These are phyloP conservation scores for Russula compacta DNA, from an alignment of 768 basidiomycete genomes.

Conservation along the genomic window DNA sequence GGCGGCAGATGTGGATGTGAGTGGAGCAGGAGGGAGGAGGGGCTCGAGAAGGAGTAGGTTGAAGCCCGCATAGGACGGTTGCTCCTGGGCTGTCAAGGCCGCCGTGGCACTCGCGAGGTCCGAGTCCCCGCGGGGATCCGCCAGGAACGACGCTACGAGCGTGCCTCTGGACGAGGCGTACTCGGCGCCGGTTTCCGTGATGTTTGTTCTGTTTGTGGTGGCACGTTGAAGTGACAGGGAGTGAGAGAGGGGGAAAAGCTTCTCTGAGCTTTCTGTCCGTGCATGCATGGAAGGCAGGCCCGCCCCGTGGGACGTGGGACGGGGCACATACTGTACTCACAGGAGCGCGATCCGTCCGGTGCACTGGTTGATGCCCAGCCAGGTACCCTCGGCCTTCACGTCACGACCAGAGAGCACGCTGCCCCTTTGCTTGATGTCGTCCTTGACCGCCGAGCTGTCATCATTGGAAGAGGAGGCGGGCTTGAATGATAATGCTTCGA, in stretches of 20 bases:
- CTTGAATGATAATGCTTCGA: constrained; percentile 26
- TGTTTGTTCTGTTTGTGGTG: constrained; percentile 58
- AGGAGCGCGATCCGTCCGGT: constrained; percentile 60
- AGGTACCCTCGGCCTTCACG: constrained; percentile 64
- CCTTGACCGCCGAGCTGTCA: constrained; percentile 14
- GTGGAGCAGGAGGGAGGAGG: neutral
- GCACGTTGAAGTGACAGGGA: neutral
- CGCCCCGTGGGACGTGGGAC: neutral
- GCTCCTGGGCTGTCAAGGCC: constrained; percentile 34
- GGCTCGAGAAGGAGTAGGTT: constrained; percentile 65
- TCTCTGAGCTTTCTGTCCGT: neutral
- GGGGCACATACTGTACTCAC: constrained; percentile 36
- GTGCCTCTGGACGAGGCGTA: constrained; percentile 57
- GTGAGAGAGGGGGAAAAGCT: constrained; percentile 1
- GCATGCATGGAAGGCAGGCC: constrained; percentile 5
- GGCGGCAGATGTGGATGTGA: neutral
- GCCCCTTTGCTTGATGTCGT: constrained; percentile 20
- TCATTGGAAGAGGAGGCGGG: neutral
- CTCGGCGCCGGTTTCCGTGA: constrained; percentile 52
- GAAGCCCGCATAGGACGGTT: constrained; percentile 66
- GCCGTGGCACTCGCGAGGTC: constrained; percentile 41
- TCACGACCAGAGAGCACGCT: constrained; percentile 69
- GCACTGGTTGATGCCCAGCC: constrained; percentile 59
- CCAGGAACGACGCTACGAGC: constrained; percentile 59
- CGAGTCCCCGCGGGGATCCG: constrained; percentile 30